These are phyloP conservation scores for Fusarium denticulatum DNA, from an alignment of 2,329 filamentous ascomycete species.

Conservation along the genomic window DNA sequence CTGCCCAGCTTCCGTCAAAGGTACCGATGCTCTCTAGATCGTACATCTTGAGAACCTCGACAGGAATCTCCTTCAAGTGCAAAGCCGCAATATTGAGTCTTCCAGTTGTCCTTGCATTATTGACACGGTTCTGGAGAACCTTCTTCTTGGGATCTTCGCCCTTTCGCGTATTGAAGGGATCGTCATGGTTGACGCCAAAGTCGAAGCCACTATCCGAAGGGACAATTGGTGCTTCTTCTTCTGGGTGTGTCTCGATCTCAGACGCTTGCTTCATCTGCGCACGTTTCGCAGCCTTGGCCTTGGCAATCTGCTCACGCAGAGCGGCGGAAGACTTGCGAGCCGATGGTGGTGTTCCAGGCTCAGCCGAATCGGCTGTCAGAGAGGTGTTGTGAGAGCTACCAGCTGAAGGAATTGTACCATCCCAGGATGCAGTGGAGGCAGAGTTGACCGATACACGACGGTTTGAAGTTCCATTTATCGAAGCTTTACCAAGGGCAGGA, in stretches of 20 bases:
- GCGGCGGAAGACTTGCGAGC: conserved; percentile 77
- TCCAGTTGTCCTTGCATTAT: conserved; percentile 78
- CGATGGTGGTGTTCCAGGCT: conserved; percentile 38
- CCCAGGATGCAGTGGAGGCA: conserved; percentile 38
- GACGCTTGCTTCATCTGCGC: conserved; percentile 56
- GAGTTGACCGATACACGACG: conserved; percentile 31
- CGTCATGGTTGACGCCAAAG: conserved; percentile 63
- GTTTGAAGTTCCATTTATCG: conserved; percentile 18
- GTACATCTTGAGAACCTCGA: conserved; percentile 91
- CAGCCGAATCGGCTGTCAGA: conserved; percentile 14
- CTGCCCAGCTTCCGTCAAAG: conserved; percentile 81
- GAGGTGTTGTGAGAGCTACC: conserved; percentile 24
- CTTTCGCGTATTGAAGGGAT: conserved; percentile 76
- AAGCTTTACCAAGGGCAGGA: conserved; percentile 49
- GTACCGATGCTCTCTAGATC: conserved; percentile 74
- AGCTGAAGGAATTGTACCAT: conserved; percentile 45
- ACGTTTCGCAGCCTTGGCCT: conserved; percentile 84
- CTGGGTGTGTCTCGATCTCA: conserved; percentile 13
- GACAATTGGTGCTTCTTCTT: conserved; percentile 50
- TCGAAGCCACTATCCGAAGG: conserved; percentile 56
- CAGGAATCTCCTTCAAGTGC: conserved; percentile 80
- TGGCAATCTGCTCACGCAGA: conserved; percentile 89
- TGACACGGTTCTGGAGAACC: conserved; percentile 77
- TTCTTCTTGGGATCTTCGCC: conserved; percentile 70
- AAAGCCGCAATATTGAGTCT: conserved; percentile 89